Percentiles rank a stretch among this genome's conserved stretches.
phyloP scores from a whole-genome alignment of 1,284 basidiomycete species.

The Binderoboletus segoi region DNA sequence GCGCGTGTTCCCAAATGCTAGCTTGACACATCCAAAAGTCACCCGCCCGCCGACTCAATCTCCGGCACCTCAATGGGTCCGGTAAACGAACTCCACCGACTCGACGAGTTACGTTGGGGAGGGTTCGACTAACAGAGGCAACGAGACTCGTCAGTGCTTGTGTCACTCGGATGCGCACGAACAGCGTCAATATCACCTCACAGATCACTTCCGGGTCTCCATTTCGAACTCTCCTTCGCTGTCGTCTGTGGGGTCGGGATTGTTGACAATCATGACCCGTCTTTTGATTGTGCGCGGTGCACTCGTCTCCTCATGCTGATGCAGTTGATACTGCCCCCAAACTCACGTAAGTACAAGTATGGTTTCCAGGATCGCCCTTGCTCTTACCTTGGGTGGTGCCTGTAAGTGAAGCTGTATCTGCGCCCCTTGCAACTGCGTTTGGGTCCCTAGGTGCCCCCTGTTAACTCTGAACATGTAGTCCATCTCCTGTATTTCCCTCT shows the following conservation, averaged over 20 bases:
- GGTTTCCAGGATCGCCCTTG: neutral
- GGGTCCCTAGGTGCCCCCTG: conserved; percentile 8
- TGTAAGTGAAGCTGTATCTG: conserved; percentile 13
- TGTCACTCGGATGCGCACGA: conserved; percentile 1
- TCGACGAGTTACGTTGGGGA: too few relatives aligned
- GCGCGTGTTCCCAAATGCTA: neutral
- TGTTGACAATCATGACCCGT: conserved; percentile 32
- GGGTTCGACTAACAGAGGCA: neutral
- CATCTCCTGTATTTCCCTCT: conserved; percentile 30
- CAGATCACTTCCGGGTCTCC: conserved; percentile 11
- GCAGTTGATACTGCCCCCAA: conserved; percentile 16
- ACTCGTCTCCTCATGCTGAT: conserved; percentile 14
- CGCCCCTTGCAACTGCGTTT: conserved; percentile 8
- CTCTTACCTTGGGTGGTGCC: conserved; percentile 22
- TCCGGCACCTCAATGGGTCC: too few relatives aligned
- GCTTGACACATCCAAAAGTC: neutral
- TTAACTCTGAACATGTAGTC: conserved; percentile 25
- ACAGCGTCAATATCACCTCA: neutral
- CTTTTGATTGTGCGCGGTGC: conserved; percentile 24
- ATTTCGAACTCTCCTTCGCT: conserved; percentile 30
- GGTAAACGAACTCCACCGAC: too few relatives aligned
- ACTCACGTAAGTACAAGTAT: conserved; percentile 10
- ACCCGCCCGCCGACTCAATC: too few relatives aligned
- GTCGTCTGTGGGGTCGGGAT: conserved; percentile 32
- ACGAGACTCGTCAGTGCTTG: neutral